Conservation (phyloP, 768 basidiomycete genomes). For the Mycena haematopus region DNA sequence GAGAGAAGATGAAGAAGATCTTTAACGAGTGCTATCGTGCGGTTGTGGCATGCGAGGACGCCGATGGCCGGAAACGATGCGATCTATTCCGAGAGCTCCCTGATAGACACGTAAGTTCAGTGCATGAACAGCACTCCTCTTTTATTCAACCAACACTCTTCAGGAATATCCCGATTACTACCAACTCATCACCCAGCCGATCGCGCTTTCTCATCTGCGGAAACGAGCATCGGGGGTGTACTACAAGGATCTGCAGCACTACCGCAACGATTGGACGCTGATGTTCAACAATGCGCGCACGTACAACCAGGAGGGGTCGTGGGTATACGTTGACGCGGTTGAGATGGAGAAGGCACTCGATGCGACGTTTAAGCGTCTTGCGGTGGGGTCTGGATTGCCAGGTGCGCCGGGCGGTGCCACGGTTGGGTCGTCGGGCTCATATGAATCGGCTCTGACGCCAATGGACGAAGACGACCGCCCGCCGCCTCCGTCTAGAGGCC, state of each 20-base stretch:
- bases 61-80: constrained; percentile 78
- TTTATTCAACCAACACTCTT: constrained; percentile 28
- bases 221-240: constrained; percentile 70
- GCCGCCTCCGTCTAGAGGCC: constrained; percentile 55
- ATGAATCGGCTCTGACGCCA: constrained; percentile 75
- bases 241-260: constrained; percentile 78
- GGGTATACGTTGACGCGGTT: constrained; percentile 93
- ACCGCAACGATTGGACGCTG: constrained; percentile 81
- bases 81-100: constrained; percentile 91
- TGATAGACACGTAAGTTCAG: constrained; percentile 64
- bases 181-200: constrained; percentile 84
- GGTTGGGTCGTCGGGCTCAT: constrained; percentile 49
- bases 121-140: not conserved
- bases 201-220: constrained; percentile 85
- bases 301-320: constrained; percentile 94
- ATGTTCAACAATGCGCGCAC: constrained; percentile 95
- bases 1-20: constrained; percentile 84
- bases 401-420: constrained; percentile 56
- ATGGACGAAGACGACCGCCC: constrained; percentile 84
- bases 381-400: constrained; percentile 74
- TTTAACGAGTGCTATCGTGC: constrained; percentile 80
- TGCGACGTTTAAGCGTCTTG: constrained; percentile 66
- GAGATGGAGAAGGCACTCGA: constrained; percentile 93
- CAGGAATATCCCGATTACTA: constrained; percentile 95
- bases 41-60: constrained; percentile 73